phyloP scores from a whole-genome alignment of 805 yeast genomes.

The Myxozyma mucilagina region DNA sequence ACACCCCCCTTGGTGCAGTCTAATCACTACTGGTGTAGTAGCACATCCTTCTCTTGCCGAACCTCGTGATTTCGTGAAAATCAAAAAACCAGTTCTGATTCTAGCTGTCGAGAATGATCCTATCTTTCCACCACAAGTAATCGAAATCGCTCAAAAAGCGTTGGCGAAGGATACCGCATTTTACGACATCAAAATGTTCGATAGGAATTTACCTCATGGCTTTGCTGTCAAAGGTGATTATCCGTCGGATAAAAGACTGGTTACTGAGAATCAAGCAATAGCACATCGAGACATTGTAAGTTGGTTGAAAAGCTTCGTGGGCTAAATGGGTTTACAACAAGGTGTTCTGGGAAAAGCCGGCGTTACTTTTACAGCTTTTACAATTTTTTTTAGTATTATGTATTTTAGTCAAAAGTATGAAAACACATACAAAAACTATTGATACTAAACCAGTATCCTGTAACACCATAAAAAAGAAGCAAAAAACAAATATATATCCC shows the following conservation, averaged over 20 bases:
- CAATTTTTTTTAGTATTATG: too few species aligned
- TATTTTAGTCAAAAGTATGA: too few species aligned
- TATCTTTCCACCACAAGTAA: slow-evolving; percentile 33
- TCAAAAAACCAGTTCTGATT: slow-evolving; percentile 37
- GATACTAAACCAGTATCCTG: too few species aligned
- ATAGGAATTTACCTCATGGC: slow-evolving; percentile 43
- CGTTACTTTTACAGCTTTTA: too few species aligned
- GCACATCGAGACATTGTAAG: slow-evolving; percentile 26
- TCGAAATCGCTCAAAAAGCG: slow-evolving; percentile 30
- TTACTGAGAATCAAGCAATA: slow-evolving; percentile 18
- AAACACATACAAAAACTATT: too few species aligned
- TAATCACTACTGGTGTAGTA: slow-evolving; percentile 36
- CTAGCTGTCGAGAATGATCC: slow-evolving; percentile 36
- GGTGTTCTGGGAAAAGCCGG: background rate
- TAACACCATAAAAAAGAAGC: background rate
- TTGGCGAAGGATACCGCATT: slow-evolving; percentile 27
- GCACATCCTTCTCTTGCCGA: slow-evolving; percentile 39
- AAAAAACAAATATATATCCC: background rate
- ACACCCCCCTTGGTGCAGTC: slow-evolving; percentile 25
- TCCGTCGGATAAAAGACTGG: slow-evolving; percentile 28
- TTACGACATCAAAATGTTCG: slow-evolving; percentile 31
- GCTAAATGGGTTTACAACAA: background rate
- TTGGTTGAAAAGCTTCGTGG: slow-evolving; percentile 27
- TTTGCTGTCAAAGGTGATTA: slow-evolving; percentile 48
- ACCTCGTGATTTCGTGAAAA: slow-evolving; percentile 34